Evolutionary conservation across 306 rosid species (phyloP).

Genomic region (Medicago lupulina): DNA sequence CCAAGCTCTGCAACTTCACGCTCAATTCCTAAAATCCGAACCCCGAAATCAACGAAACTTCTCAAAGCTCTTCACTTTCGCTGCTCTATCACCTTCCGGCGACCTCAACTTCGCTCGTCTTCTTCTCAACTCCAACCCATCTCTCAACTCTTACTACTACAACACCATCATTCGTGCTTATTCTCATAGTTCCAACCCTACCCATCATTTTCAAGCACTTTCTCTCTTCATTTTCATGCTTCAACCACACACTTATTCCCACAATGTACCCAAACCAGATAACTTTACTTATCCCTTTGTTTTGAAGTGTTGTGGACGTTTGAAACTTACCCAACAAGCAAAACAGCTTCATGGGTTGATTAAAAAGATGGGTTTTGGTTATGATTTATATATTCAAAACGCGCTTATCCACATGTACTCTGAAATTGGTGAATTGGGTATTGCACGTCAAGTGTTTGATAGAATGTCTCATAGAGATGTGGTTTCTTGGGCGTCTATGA

Average conservation of each 20-base stretch:
- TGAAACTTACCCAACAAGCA: conserved; percentile 47
- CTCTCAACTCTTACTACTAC: conserved; percentile 53
- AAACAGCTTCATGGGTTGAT: conserved; percentile 55
- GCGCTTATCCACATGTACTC: conserved; percentile 50
- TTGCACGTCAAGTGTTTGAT: conserved; percentile 55
- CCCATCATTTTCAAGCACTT: conserved; percentile 49
- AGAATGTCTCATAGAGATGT: conserved; percentile 59
- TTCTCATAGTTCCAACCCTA: conserved; percentile 46
- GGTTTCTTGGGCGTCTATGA: conserved; percentile 63
- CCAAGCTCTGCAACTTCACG: conserved; percentile 67
- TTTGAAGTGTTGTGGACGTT: conserved; percentile 55
- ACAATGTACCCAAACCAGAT: conserved; percentile 44
- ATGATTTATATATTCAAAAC: conserved; percentile 51
- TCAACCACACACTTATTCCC: not conserved
- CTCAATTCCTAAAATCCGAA: conserved; percentile 53
- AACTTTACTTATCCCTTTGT: conserved; percentile 60
- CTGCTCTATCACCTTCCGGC: conserved; percentile 62
- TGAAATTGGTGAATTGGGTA: conserved; percentile 38
- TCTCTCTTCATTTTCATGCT: conserved; percentile 51
- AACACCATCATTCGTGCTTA: conserved; percentile 64
- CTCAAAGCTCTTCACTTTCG: conserved; percentile 58
- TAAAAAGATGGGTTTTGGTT: conserved; percentile 40
- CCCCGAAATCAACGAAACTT: conserved; percentile 22
- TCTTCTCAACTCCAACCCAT: conserved; percentile 45
- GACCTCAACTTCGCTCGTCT: conserved; percentile 62